A percentile compares a stretch with the other conserved stretches of the same genome.
These are phyloP conservation scores for Antrodiella citrinella DNA, from an alignment of 768 basidiomycete genomes.

Conservation along the genomic window DNA sequence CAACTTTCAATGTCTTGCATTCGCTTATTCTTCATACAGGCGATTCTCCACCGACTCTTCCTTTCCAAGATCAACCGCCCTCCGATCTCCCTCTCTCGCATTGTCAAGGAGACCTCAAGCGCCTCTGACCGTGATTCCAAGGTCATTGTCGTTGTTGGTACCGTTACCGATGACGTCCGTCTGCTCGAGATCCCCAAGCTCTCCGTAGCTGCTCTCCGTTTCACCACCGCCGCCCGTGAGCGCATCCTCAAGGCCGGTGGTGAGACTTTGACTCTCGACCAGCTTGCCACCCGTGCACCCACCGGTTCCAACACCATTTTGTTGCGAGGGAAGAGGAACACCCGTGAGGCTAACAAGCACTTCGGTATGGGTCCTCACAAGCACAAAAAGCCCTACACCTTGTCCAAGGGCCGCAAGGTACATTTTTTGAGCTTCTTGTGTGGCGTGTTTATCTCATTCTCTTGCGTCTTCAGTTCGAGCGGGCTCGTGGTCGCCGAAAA, in stretches of 20 bases:
- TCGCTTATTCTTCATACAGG: slow-evolving; percentile 37
- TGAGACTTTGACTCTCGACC: slow-evolving; percentile 91
- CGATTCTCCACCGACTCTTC: slow-evolving; percentile 93
- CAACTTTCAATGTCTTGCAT: slow-evolving; percentile 4
- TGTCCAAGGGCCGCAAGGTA: slow-evolving; percentile 94
- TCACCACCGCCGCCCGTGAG: slow-evolving; percentile 89
- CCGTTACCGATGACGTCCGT: slow-evolving; percentile 94
- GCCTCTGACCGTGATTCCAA: slow-evolving; percentile 66
- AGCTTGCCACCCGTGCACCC: slow-evolving; percentile 90
- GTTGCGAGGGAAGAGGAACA: slow-evolving; percentile 86
- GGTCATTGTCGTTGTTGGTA: slow-evolving; percentile 83
- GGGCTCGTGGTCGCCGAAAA: slow-evolving; percentile 97
- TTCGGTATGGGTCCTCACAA: slow-evolving; percentile 99
- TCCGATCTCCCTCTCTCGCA: slow-evolving; percentile 90
- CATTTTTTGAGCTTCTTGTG: slow-evolving; percentile 7
- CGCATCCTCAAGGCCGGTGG: slow-evolving; percentile 95
- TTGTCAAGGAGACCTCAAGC: slow-evolving; percentile 71
- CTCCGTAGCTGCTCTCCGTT: slow-evolving; percentile 88
- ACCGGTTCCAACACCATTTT: slow-evolving; percentile 94
- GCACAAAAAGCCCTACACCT: slow-evolving; percentile 96
- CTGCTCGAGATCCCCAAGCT: slow-evolving; percentile 81
- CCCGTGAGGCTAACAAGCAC: slow-evolving; percentile 94
- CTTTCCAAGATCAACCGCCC: slow-evolving; percentile 96
- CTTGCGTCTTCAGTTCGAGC: slow-evolving; percentile 64
- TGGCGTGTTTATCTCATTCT: too few species aligned